phyloP scores from a whole-genome alignment of 75 land plant genomes.

The Isoetes taiwanensis region DNA sequence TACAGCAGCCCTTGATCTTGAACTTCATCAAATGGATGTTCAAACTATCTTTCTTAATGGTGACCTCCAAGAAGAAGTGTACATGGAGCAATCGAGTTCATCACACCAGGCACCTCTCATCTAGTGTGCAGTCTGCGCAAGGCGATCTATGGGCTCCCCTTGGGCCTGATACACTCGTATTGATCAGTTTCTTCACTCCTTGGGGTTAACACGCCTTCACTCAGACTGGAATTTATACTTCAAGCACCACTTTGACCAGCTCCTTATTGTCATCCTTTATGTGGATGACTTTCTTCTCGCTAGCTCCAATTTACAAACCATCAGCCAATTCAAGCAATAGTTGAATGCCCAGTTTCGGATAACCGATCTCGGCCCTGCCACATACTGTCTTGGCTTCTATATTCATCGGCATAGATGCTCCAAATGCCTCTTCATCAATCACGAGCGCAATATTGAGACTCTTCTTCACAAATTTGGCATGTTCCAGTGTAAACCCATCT shows the following conservation, averaged over 20 bases:
- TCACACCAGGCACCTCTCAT: background rate
- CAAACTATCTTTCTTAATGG: too few relatives aligned
- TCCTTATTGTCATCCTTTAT: background rate
- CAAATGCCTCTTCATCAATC: background rate
- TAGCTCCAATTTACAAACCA: background rate
- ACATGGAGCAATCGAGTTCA: slow-evolving; percentile 12
- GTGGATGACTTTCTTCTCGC: background rate
- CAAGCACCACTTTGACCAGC: background rate
- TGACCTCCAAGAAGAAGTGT: slow-evolving; percentile 10
- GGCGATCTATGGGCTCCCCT: slow-evolving; percentile 15
- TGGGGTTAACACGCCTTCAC: background rate
- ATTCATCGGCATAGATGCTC: too few relatives aligned
- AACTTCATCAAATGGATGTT: slow-evolving; percentile 8
- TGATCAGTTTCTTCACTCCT: background rate
- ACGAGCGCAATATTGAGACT: background rate
- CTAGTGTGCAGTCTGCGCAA: slow-evolving; percentile 4
- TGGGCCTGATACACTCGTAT: slow-evolving; percentile 9
- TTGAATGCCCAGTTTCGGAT: background rate
- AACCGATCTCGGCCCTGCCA: background rate
- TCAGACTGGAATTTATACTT: background rate
- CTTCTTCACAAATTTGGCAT: background rate
- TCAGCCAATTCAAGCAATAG: too few relatives aligned
- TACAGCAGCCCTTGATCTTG: background rate
- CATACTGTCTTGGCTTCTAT: background rate
- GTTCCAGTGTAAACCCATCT: background rate